These are phyloP conservation scores for Bathelium albidoporum DNA, from an alignment of 495 filamentous ascomycete species.

Conservation along the genomic window DNA sequence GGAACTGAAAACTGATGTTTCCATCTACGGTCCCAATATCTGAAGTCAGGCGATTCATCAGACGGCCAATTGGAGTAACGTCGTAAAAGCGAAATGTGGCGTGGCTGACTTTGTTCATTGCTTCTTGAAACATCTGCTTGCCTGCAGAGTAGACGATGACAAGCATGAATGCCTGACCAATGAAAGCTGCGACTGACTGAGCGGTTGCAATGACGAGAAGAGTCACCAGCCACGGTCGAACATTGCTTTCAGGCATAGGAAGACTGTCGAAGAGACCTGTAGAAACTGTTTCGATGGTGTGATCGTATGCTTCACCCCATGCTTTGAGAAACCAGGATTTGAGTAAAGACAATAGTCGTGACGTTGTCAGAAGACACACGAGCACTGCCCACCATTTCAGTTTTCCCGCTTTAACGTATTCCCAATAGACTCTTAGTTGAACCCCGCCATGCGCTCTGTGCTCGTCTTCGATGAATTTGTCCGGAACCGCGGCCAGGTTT, in stretches of 20 bases:
- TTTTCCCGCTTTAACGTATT: constrained; percentile 67
- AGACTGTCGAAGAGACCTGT: constrained; percentile 44
- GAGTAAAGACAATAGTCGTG: constrained; percentile 48
- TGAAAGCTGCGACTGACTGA: constrained; percentile 44
- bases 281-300: constrained; percentile 18
- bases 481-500: constrained; percentile 44
- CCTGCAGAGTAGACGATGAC: constrained; percentile 65
- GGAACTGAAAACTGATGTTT: constrained; percentile 59
- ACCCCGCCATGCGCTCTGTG: constrained; percentile 66
- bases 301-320: constrained; percentile 69
- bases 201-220: constrained; percentile 52
- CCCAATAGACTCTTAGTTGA: constrained; percentile 64
- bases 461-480: constrained; percentile 78
- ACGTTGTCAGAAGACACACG: constrained; percentile 46
- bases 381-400: constrained; percentile 59
- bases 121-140: constrained; percentile 56
- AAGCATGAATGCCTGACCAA: constrained; percentile 51
- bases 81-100: constrained; percentile 84
- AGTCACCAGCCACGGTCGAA: constrained; percentile 60
- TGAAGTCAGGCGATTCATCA: constrained; percentile 80
- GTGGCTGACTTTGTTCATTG: constrained; percentile 57
- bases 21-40: constrained; percentile 80
- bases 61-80: constrained; percentile 66
- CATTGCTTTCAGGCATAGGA: constrained; percentile 55
- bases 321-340: constrained; percentile 74